Base-by-base conservation (phyloP, 225 moss, liverwort and hornwort genomes). In the Rhytidiadelphus loreus region DNA sequence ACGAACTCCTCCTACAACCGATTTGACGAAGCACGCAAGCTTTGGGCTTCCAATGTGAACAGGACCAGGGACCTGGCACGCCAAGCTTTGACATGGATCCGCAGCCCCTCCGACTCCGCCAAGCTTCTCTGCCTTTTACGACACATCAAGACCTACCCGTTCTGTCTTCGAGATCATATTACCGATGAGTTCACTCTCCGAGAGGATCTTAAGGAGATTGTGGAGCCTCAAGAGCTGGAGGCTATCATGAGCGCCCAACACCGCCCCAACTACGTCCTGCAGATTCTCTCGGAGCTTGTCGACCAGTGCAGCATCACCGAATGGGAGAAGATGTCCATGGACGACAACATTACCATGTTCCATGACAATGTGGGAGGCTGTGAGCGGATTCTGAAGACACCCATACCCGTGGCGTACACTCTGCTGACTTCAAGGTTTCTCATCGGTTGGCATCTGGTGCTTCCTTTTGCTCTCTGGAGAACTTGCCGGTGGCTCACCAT, bases 321-420 rank as follows among this genome's bases (percentile, higher is more conserved):
- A 30, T 91, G 58, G 52, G 90, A 91, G 84, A 93, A 91, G 82
- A 17, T 33, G 32, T 16, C 56, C 78, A 92, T 92, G 95, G 96
- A 98, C 72, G 85, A 58, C 26, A 96, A 98, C 77, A 86, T 98
- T 4, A 93, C 93, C 1, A 85, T 88, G 39, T 95, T 98, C 55
- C 95, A 96, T 25, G 95, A 96, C 79, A 95, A 93, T 90, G 85
- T 98, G 58, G 95, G 97, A 37, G 92, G 92, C 3, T 98, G 96
- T 69, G 96, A 96, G 92, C 93, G 97, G 9, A 92, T 98, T 18
- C 46, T 92, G 25, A 93, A 95, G 56, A 95, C 94, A 20, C 97
- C 97, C 23, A 98, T 98, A 25, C 96, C 96, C 11, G 75, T 98
- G 25, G 96, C 97, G 2, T 98, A 96, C 81, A 98, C 97, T 23